These are phyloP conservation scores for Naganishia sp. DNA, from an alignment of 1,284 basidiomycete species.

Conservation along the genomic window DNA sequence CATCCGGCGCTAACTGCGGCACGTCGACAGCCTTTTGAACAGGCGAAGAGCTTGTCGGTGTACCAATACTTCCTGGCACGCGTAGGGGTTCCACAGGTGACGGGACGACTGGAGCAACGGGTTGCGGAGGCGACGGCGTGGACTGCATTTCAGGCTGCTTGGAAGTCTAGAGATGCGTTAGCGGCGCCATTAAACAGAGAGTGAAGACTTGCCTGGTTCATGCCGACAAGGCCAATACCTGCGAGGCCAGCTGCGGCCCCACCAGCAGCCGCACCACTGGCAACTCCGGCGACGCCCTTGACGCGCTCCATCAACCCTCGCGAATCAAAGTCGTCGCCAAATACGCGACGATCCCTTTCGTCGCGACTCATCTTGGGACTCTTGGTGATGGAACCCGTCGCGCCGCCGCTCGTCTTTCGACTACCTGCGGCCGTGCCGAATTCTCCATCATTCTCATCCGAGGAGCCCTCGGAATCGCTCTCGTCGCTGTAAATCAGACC, in stretches of 20 bases:
- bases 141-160: not conserved
- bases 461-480: conserved; percentile 52
- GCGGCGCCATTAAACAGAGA: no score
- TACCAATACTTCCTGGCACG: conserved; percentile 9
- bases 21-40: no score
- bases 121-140: not conserved
- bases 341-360: conserved; percentile 33
- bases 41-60: not conserved
- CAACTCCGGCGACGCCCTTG: conserved; percentile 25
- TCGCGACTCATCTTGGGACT: conserved; percentile 26
- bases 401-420: conserved; percentile 6
- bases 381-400: conserved; percentile 27
- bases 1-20: not conserved
- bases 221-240: not conserved
- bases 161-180: not conserved
- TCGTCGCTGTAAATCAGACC: conserved; percentile 54
- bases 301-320: conserved; percentile 19
- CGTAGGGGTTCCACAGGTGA: conserved; percentile 9
- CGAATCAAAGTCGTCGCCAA: conserved; percentile 13
- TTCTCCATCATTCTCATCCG: conserved; percentile 33
- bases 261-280: not conserved
- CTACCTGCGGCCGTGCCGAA: not conserved
- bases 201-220: not conserved
- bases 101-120: not conserved
- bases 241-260: not conserved